These are phyloP conservation scores for Penicillium sp. DNA, from an alignment of 2,329 filamentous ascomycete species.

Conservation along the genomic window DNA sequence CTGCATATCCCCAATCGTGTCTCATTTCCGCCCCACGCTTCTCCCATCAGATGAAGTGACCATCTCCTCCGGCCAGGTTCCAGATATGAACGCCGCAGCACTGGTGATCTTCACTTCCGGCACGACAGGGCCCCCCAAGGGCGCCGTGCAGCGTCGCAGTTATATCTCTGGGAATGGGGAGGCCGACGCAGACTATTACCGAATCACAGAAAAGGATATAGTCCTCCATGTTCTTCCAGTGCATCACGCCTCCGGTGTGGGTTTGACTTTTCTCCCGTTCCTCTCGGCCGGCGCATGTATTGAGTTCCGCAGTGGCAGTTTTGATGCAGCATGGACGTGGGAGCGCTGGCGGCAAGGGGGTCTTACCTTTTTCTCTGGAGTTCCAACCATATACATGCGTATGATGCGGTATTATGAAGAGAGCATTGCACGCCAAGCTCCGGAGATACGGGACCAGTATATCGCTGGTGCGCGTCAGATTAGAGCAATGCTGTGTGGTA, in stretches of 20 bases:
- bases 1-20: constrained; percentile 26
- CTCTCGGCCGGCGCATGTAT: constrained; percentile 46
- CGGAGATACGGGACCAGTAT: constrained; percentile 35
- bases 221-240: constrained; percentile 49
- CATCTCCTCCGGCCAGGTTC: constrained; percentile 31
- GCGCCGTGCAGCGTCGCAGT: constrained; percentile 40
- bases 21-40: constrained; percentile 15
- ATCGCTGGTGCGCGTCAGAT: constrained; percentile 35
- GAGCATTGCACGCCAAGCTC: constrained; percentile 27
- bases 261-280: constrained; percentile 45
- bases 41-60: constrained; percentile 16
- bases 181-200: constrained; percentile 38
- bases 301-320: constrained; percentile 45
- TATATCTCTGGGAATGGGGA: constrained; percentile 28
- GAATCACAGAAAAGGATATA: constrained; percentile 30
- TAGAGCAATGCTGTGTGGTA: constrained; percentile 35
- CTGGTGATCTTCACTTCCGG: constrained; percentile 41
- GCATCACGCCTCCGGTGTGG: constrained; percentile 48
- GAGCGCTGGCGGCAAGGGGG: constrained; percentile 42
- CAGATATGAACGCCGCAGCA: constrained; percentile 32
- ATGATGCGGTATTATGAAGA: constrained; percentile 44
- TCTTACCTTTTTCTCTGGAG: constrained; percentile 48
- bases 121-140: constrained; percentile 38
- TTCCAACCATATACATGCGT: constrained; percentile 50
- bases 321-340: constrained; percentile 46